These are phyloP conservation scores for Linum usitatissimum DNA, from an alignment of 345 rosid genomes.

Conservation along the genomic window DNA sequence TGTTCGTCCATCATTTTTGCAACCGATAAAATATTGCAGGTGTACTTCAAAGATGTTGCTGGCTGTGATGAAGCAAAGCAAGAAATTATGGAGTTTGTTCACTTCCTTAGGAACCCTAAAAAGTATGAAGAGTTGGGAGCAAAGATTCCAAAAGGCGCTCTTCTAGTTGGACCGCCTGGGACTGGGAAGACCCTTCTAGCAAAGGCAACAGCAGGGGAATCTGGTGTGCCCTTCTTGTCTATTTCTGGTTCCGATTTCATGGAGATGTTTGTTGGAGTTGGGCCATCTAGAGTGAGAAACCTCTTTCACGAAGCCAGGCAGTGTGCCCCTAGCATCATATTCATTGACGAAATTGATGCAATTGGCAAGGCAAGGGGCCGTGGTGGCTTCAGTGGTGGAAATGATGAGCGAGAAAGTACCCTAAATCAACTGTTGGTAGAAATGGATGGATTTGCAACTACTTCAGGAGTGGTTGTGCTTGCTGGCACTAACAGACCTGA, in stretches of 20 bases:
- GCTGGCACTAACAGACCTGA: constrained; percentile 98
- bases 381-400: constrained; percentile 73
- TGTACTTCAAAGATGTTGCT: constrained; percentile 86
- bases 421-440: constrained; percentile 83
- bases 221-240: constrained; percentile 83
- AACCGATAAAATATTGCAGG: constrained; percentile 22
- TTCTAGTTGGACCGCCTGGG: constrained; percentile 91
- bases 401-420: constrained; percentile 96
- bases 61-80: constrained; percentile 98
- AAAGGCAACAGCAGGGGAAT: constrained; percentile 96
- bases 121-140: constrained; percentile 95
- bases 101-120: constrained; percentile 83
- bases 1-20: no score
- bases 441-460: constrained; percentile 98
- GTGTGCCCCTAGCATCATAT: constrained; percentile 80
- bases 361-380: constrained; percentile 96
- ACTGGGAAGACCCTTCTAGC: constrained; percentile 97
- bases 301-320: constrained; percentile 95
- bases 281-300: constrained; percentile 90
- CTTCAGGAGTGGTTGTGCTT: constrained; percentile 86
- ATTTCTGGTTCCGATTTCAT: constrained; percentile 95
- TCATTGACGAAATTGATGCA: constrained; percentile 95
- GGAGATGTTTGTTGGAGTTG: constrained; percentile 99
- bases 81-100: constrained; percentile 97
- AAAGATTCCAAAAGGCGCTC: constrained; percentile 91